Evolutionary conservation across 2,329 filamentous ascomycete genomes (phyloP).

Genomic region (Arthrobotrys iridis): DNA sequence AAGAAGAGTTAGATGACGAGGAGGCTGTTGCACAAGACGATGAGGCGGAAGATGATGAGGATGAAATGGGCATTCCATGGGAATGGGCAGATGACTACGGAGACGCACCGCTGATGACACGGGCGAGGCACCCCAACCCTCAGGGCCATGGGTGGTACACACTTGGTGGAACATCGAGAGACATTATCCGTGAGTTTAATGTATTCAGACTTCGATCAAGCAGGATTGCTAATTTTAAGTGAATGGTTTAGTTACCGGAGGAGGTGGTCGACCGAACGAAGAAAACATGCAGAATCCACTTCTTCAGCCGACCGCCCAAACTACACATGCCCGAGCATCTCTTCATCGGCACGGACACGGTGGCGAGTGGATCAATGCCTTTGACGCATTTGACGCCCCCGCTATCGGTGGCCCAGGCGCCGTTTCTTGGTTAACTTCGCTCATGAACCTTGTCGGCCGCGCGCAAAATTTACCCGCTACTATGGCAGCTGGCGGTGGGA

Average conservation of each 20-base stretch:
- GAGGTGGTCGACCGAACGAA: conserved; percentile 38
- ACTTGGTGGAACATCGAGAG: conserved; percentile 57
- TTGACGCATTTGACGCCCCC: conserved; percentile 48
- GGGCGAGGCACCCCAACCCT: conserved; percentile 57
- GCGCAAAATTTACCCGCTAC: conserved; percentile 53
- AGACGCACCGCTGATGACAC: conserved; percentile 58
- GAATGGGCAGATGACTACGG: conserved; percentile 58
- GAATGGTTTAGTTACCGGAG: conserved; percentile 34
- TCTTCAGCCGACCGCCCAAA: conserved; percentile 45
- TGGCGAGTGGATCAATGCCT: conserved; percentile 53
- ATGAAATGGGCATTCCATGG: conserved; percentile 58
- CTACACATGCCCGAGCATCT: conserved; percentile 28
- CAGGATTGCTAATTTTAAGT: background rate
- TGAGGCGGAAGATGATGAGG: conserved; percentile 64
- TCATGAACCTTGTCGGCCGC: conserved; percentile 52
- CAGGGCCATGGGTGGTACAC: conserved; percentile 58
- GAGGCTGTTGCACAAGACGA: conserved; percentile 67
- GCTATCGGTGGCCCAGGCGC: conserved; percentile 53
- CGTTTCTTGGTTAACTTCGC: conserved; percentile 62
- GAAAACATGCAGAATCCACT: conserved; percentile 54
- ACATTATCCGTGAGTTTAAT: conserved; percentile 58
- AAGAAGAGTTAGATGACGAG: conserved; percentile 67
- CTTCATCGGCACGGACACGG: conserved; percentile 46
- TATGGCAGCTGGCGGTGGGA: conserved; percentile 62
- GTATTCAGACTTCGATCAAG: too few species aligned